Percentiles rank a stretch among this genome's conserved stretches.
Conservation (phyloP, 2,329 filamentous ascomycete species). For the Cordyceps farinosa region DNA sequence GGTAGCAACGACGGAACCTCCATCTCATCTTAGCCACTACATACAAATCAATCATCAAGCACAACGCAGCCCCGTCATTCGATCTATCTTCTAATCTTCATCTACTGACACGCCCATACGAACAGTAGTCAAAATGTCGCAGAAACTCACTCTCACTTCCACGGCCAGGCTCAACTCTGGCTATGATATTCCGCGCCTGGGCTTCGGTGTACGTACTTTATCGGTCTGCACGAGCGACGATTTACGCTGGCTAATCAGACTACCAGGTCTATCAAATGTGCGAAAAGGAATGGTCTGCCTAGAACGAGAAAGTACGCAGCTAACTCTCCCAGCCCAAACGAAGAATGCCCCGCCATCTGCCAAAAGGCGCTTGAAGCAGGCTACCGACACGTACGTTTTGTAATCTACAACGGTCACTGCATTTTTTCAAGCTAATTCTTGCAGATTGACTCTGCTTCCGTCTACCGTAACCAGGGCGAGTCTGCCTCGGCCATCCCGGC, state of each 20-base stretch:
- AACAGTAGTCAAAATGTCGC: constrained; percentile 39
- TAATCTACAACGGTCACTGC: not conserved
- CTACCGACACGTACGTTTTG: constrained; percentile 48
- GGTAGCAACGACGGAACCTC: too few species aligned
- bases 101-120: not conserved
- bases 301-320: not conserved
- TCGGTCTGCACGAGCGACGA: constrained; percentile 10
- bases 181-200: constrained; percentile 49
- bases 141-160: constrained; percentile 43
- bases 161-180: constrained; percentile 53
- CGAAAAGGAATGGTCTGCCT: constrained; percentile 21
- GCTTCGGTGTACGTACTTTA: constrained; percentile 47
- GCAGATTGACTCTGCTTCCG: constrained; percentile 52
- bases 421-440: not conserved
- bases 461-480: constrained; percentile 49
- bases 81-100: not conserved
- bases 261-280: constrained; percentile 52
- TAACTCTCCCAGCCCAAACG: constrained; percentile 26
- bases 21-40: too few species aligned
- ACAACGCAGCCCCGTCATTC: too few species aligned
- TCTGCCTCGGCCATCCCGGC: constrained; percentile 44
- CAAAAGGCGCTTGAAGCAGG: constrained; percentile 47
- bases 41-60: too few species aligned
- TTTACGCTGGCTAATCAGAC: not conserved
- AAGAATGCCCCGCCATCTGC: constrained; percentile 34